phyloP scores from a whole-genome alignment of 2,329 filamentous ascomycete genomes.

The Aspergillus ustus region DNA sequence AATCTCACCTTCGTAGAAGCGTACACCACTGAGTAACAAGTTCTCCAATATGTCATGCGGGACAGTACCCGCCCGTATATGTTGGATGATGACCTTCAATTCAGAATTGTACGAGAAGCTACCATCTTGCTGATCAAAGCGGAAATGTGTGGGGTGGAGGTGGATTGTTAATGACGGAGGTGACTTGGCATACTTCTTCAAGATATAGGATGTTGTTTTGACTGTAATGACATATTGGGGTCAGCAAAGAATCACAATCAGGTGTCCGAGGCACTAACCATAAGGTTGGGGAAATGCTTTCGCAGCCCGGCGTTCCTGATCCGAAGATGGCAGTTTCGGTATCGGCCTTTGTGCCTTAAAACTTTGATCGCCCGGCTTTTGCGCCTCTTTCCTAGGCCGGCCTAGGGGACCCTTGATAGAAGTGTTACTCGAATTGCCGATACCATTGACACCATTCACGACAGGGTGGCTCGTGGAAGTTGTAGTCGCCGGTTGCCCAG shows the following conservation, averaged over 20 bases:
- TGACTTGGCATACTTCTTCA: slow-evolving; percentile 75
- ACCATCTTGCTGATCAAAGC: slow-evolving; percentile 91
- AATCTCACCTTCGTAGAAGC: slow-evolving; percentile 79
- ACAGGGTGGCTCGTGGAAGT: slow-evolving; percentile 44
- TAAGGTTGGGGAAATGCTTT: slow-evolving; percentile 52
- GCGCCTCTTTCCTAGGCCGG: slow-evolving; percentile 63
- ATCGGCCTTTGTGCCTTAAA: slow-evolving; percentile 39
- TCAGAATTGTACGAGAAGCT: slow-evolving; percentile 91
- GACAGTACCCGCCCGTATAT: slow-evolving; percentile 75
- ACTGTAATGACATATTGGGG: slow-evolving; percentile 54
- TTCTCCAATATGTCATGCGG: slow-evolving; percentile 88
- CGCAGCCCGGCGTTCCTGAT: slow-evolving; percentile 38
- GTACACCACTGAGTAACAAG: slow-evolving; percentile 70
- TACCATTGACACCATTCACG: slow-evolving; percentile 50
- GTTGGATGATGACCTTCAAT: slow-evolving; percentile 80
- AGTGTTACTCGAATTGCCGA: slow-evolving; percentile 26
- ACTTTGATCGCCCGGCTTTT: slow-evolving; percentile 42
- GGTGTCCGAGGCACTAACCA: slow-evolving; percentile 39
- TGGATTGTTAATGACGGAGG: slow-evolving; percentile 86
- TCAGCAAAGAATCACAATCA: slow-evolving; percentile 20
- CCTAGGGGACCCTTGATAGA: slow-evolving; percentile 44
- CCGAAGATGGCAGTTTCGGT: slow-evolving; percentile 36
- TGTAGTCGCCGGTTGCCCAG: slow-evolving; percentile 58
- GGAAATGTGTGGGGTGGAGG: slow-evolving; percentile 82
- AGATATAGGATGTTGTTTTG: slow-evolving; percentile 73